Base-by-base conservation (phyloP, 2,329 filamentous ascomycete genomes). In the Pyrenophora graminea region DNA sequence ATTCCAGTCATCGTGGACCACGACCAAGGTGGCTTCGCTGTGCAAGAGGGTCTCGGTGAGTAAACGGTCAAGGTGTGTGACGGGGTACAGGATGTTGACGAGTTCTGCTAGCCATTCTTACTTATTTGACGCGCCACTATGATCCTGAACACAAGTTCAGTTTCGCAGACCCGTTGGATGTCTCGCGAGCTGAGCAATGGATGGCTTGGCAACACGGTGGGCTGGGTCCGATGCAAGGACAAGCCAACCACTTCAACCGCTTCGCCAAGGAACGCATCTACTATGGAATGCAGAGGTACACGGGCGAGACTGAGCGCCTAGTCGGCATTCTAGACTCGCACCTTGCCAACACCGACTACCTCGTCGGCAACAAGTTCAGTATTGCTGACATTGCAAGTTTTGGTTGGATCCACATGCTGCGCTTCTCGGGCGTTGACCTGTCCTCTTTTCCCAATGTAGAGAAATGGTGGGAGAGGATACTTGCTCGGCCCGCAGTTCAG, bases 1-100 rank as follows among this genome's bases (percentile, higher is more conserved):
- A 87, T 87, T 59, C 84, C 85, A 2, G 84, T 82, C 39, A 80
- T 88, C 39, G 79, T 87, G 25, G 85, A 88, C 72, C 85, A 88
- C 58, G 83, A 88, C 69, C 79, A 83, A 55, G 75, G 76, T 48
- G 80, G 73, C 39, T 82, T 88, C 44, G 72, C 80, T 37, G 84
- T 79, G 40, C 71, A 75, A 62, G 76, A 79, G 55, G 76, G 76
- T 21, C 56, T 69, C 37, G 65, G 67, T 74, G 43, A 47, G 68
- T 56, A 27, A 30, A 32, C 10, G 12, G 17, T 31, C 19, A 17
- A 12, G 4, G 9, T 12, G 37, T 25, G 19, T 18, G 27, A 17
- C 17, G 27, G 39, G n/a, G 25, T 31, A 21, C 17, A 39, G 17
- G 12, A 44, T 36, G 19, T 33, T 37, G 39, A 52, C 30, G 13